Evolutionary conservation across 2,329 filamentous ascomycete species (phyloP).

Genomic region (Trichoderma sp.): DNA sequence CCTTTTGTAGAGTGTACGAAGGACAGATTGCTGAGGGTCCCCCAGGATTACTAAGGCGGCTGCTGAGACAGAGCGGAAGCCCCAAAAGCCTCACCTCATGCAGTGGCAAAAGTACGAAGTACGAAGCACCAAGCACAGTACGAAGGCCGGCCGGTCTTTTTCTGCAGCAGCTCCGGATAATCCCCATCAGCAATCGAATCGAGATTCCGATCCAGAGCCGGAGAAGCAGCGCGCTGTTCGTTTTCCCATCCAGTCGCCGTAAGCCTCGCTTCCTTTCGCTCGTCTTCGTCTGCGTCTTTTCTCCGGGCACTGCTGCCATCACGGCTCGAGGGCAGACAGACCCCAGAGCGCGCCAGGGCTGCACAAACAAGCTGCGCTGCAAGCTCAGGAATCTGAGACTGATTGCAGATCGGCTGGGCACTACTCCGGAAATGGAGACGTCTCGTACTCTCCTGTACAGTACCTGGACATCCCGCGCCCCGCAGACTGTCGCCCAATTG

Average conservation of each 20-base stretch:
- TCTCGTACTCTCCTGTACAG: constrained; percentile 8
- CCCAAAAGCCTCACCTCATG: constrained; percentile 14
- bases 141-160: background rate
- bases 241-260: background rate
- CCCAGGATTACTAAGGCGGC: background rate
- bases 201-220: constrained; percentile 9
- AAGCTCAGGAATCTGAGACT: constrained; percentile 34
- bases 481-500: constrained; percentile 2
- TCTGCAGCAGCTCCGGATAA: background rate
- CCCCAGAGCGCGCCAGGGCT: constrained; percentile 5
- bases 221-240: background rate
- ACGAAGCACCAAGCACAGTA: too few relatives aligned
- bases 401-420: constrained; percentile 33
- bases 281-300: background rate
- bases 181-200: constrained; percentile 16
- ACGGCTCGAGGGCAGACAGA: background rate
- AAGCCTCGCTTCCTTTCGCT: background rate
- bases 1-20: background rate
- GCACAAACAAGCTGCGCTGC: constrained; percentile 5
- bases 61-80: constrained; percentile 1
- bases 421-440: constrained; percentile 27
- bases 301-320: background rate
- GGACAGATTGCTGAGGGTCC: background rate
- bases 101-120: constrained; percentile 19
- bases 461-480: constrained; percentile 20